Base-by-base conservation (phyloP, 768 basidiomycete genomes). In the Mycena metata region DNA sequence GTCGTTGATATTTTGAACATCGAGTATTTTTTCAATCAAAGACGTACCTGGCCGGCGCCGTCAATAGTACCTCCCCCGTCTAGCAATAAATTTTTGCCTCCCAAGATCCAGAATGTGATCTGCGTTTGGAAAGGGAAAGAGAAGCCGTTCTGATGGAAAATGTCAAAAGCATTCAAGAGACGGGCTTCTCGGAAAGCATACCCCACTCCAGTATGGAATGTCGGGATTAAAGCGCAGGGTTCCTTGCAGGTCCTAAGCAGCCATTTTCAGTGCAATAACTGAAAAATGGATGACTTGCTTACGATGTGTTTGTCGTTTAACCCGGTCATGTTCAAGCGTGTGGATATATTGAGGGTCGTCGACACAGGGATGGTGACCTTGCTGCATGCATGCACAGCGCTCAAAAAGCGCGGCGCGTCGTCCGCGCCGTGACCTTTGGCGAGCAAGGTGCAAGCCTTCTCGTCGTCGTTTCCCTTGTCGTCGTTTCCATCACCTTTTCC, bases 61-160 rank as follows among this genome's bases (percentile, higher is more conserved):
- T 90, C 89, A 19, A 91, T 80, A 7, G 87, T 88, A 15, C 90
- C 90, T 42, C 89, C 89, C 10, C 90, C 89, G 60, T 85, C 83
- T 17, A 88, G 72, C 8, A 76, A 36, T 42, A 87, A 80, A 64
- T 86, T 84, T 43, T 80, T 75, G 5, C 87, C 87, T 33, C 86
- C 86, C 6, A 88, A 74, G 6, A 87, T 76, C 87, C 87, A 90
- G 71, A 86, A 87, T 13, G 86, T 83, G 26, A 84, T 76, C 71
- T 86, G 85, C 1, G 80, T 83, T 74, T 88, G 87, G 77, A 86
- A 89, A 24, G 83, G 79, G 60, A 88, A 84, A 61, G 79, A 82
- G 73, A 88, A 87, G 8, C 76, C 86, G 65, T 88, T 87, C 83
- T 83, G 45, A 81, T 83, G 87, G 86, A 89, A 69, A 66, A 21